Base-by-base conservation (phyloP, 306 rosid species). In the Fragaria vesca region DNA sequence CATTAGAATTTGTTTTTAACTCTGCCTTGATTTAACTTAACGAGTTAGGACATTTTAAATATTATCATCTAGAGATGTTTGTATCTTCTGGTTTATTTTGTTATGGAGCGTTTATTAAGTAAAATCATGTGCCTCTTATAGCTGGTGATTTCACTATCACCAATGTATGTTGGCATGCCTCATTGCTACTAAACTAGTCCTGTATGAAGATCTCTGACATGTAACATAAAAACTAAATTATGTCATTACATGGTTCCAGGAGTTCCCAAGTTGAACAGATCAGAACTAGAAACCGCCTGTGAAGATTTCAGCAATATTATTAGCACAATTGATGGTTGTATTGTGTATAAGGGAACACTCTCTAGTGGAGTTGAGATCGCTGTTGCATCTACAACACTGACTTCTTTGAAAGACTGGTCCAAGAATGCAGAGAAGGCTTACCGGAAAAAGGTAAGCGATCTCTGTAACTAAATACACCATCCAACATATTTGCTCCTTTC, bases 301-400 rank as follows among this genome's bases (percentile, higher is more conserved):
- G 99, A 96, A 69, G 98, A 91, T 85, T 96, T 96, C 80, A 96
- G 99, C 88, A 96, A 96, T 73, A 93, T 96, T 36, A 79, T 96
- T 55, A 57, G 54, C 80, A 83, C 78, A 58, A 18, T 73, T 67
- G 87, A 82, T 21, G 83, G 79, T 54, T 81, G 86, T 80, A 93
- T 74, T 30, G 66, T 90, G 36, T 96, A 90, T 78, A 96, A 96
- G 85, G 99, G 99, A 85, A 96, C 97, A 73, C 70, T 96, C 21
- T 96, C 99, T 6, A 93, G 85, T 75, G 98, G 97, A 81, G 96
- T 93, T 8, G 99, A 96, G 89, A 96, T 96, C 79, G 97, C 96
- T 51, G 99, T 96, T 79, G 88, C 90, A 50, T 91, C 97, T 57
- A 80, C 89, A 83, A 5, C 84, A 6, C 6, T 87, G 63, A 45